These are phyloP conservation scores for Neospora caninum DNA, from an alignment of 169 alveolate species.

Conservation along the genomic window DNA sequence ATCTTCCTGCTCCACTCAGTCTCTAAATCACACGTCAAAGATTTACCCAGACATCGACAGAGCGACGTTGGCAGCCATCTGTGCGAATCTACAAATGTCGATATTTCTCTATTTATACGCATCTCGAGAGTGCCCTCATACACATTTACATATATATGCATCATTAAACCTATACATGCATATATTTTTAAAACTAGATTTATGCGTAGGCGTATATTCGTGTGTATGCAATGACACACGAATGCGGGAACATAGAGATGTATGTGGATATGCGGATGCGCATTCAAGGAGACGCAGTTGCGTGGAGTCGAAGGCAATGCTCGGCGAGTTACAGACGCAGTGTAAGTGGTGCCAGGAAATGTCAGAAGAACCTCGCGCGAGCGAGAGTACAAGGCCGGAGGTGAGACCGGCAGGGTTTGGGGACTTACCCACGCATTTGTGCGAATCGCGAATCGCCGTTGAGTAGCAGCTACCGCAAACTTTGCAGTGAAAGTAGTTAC, in stretches of 20 bases:
- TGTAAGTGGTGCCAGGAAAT: neutral
- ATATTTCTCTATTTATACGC: too few relatives aligned
- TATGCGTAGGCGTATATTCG: neutral
- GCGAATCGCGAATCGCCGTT: slow-evolving; percentile 60
- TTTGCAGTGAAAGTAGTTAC: slow-evolving; percentile 81
- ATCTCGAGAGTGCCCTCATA: too few relatives aligned
- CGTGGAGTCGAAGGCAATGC: neutral
- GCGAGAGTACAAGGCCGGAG: neutral
- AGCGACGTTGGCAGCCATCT: too few relatives aligned
- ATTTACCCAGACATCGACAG: too few relatives aligned
- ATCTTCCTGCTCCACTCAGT: too few relatives aligned
- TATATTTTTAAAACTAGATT: neutral
- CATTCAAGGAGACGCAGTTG: neutral
- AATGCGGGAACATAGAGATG: neutral
- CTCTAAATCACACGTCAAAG: too few relatives aligned
- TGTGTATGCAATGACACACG: too few relatives aligned
- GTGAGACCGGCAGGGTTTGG: neutral
- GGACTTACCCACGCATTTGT: slow-evolving; percentile 70
- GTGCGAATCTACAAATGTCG: too few relatives aligned
- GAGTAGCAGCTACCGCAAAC: slow-evolving; percentile 77
- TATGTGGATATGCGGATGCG: neutral
- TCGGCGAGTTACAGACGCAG: neutral
- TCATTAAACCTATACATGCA: neutral
- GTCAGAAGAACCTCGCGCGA: neutral
- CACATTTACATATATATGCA: neutral